A percentile compares a stretch with the other conserved stretches of the same genome.
Conservation (phyloP, 352 stramenopile genomes). For the Globisporangium irregulare region DNA sequence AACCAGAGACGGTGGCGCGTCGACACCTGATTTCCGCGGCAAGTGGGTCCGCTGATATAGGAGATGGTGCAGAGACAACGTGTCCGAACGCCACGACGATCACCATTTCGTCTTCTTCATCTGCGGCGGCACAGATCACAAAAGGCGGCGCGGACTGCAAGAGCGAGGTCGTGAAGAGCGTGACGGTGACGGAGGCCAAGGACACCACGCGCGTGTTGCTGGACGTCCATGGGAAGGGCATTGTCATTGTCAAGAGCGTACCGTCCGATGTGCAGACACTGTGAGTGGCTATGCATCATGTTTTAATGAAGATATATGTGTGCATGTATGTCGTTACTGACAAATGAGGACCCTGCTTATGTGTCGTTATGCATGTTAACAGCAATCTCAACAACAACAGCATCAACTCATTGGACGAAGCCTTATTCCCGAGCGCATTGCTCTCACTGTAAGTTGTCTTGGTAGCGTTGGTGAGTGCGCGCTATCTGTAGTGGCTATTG, state of each 20-base stretch:
- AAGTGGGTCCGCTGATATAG: conserved; percentile 2
- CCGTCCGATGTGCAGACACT: conserved; percentile 23
- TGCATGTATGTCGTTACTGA: not conserved
- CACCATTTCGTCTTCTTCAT: not conserved
- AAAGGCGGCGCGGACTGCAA: conserved; percentile 19
- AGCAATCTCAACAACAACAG: conserved; percentile 39
- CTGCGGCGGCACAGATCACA: conserved; percentile 16
- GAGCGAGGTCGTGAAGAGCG: conserved; percentile 22
- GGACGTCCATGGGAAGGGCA: conserved; percentile 25
- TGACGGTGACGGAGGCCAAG: conserved; percentile 4
- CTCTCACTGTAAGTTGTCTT: conserved; percentile 27
- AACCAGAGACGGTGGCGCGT: not conserved
- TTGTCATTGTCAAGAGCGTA: conserved; percentile 30
- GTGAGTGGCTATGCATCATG: not conserved
- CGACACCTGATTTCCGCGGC: conserved; percentile 12
- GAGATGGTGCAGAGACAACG: not conserved
- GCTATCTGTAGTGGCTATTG: no score
- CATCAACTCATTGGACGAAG: conserved; percentile 22
- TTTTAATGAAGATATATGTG: not conserved
- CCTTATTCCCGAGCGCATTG: conserved; percentile 24
- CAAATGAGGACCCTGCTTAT: not conserved
- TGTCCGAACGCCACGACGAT: conserved; percentile 19
- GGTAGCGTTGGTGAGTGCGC: no score
- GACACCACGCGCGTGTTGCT: conserved; percentile 14
- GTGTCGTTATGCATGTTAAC: not conserved